Conservation (phyloP, 1,139 yeast genomes). For the Hyphopichia pseudoburtonii region DNA sequence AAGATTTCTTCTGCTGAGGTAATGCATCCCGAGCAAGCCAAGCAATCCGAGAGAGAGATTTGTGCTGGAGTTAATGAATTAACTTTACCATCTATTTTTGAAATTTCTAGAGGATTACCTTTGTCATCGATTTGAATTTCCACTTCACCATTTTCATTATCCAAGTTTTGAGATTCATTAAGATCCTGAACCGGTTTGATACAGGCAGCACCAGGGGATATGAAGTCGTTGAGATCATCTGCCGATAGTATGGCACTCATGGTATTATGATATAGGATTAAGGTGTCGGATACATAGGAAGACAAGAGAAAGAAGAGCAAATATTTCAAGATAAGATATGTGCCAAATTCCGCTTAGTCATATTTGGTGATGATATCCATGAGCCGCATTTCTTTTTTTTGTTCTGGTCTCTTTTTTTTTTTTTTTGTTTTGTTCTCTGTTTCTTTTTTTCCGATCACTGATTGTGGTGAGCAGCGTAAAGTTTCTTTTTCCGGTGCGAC, state of each 20-base stretch:
- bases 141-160: constrained; percentile 37
- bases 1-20: constrained; percentile 94
- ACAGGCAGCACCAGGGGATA: constrained; percentile 92
- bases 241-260: constrained; percentile 90
- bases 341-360: constrained; percentile 1
- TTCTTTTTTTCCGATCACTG: background rate
- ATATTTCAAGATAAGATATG: background rate
- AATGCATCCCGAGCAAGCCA: constrained; percentile 97
- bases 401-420: constrained; percentile 1
- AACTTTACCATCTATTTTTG: constrained; percentile 53
- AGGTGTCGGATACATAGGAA: background rate
- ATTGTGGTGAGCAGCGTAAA: background rate
- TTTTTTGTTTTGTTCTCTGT: background rate
- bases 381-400: background rate
- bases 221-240: constrained; percentile 90
- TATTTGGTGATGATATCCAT: background rate
- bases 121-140: constrained; percentile 66
- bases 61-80: constrained; percentile 72
- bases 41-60: constrained; percentile 86
- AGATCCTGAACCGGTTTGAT: constrained; percentile 56
- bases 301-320: background rate
- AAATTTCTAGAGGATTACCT: constrained; percentile 71
- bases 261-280: background rate
- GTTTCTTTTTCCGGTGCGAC: background rate
- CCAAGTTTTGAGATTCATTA: constrained; percentile 9